Base-by-base conservation (phyloP, 2,329 filamentous ascomycete species). In the Mycosphaerelloides madeirae region DNA sequence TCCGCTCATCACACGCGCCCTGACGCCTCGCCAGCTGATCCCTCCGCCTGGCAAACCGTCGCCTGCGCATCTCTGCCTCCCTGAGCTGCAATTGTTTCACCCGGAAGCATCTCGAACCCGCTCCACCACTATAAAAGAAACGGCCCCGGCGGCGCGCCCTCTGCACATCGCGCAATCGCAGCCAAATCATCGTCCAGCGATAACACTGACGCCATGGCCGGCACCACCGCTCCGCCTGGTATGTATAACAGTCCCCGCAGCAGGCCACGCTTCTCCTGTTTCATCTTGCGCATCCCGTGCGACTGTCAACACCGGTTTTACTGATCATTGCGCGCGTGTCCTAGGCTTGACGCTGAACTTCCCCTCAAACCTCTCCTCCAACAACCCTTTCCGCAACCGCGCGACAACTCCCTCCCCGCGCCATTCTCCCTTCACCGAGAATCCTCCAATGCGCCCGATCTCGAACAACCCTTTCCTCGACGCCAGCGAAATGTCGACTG, bases 321-420 rank as follows among this genome's bases (percentile, higher is more conserved):
- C 41, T 28, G 37, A 46, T 46, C 37, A 48, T 33, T 31, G 29
- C 37, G 16, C 41, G 19, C 13, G 22, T 22, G 31, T 45, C 37
- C 38, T 47, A 29, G 51, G 51, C 38, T 31, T 53, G 18, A 40
- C 45, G 16, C 43, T 51, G 34, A 43, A 45, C 67, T 78, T 89
- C 45, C 68, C 70, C 61, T 82, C 83, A 66, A 89, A 45, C 67
- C 78, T 89, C 45, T 68, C 70, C 61, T 82, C 83, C 66, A 89
- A 89, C 76, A 90, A 90, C 64, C 85, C 85, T 51, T 90, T 79
- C 63, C 83, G 85, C 71, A 87, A 87, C 67, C 80, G 83, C 61
- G 80, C 82, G 53, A 72, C 74, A 29, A 86, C 71, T 53, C 62
- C 41, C 48, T 67, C 53, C 29, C 60, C 57, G 9, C 44, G 33